Evolutionary conservation across 352 stramenopile genomes (phyloP).

Genomic region (Globisporangium yorkense): DNA sequence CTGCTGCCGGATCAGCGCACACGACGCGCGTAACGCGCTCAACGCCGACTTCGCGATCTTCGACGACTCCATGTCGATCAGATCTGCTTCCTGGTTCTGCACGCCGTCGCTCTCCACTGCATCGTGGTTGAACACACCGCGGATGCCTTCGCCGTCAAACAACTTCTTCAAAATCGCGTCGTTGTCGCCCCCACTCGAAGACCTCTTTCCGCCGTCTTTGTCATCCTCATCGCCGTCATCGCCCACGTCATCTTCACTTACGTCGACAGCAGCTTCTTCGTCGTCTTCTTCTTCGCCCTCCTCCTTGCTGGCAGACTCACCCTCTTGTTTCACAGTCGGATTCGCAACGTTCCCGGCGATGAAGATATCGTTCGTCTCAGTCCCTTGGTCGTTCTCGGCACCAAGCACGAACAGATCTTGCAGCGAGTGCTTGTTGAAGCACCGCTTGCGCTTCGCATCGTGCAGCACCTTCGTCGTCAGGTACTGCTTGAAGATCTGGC

Average conservation of each 20-base stretch:
- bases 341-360: conserved; percentile 80
- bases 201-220: conserved; percentile 1
- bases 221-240: not conserved
- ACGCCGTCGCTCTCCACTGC: conserved; percentile 86
- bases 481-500: conserved; percentile 99
- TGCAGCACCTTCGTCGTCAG: conserved; percentile 96
- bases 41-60: conserved; percentile 87
- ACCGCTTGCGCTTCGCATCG: conserved; percentile 94
- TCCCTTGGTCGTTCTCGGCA: conserved; percentile 49
- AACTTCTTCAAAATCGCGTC: conserved; percentile 87
- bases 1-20: conserved; percentile 62
- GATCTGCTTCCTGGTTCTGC: conserved; percentile 84
- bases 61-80: conserved; percentile 90
- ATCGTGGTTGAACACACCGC: conserved; percentile 94
- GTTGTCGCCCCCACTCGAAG: conserved; percentile 48
- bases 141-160: conserved; percentile 89
- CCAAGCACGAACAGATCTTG: conserved; percentile 94
- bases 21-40: conserved; percentile 75
- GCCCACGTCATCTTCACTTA: not conserved
- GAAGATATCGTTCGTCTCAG: conserved; percentile 92
- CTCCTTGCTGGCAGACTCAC: conserved; percentile 6
- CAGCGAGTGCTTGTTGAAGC: conserved; percentile 96
- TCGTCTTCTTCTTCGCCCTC: conserved; percentile 23
- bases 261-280: not conserved
- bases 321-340: conserved; percentile 11